phyloP scores from a whole-genome alignment of 2,329 filamentous ascomycete species.

The Diaporthe citrichinensis region DNA sequence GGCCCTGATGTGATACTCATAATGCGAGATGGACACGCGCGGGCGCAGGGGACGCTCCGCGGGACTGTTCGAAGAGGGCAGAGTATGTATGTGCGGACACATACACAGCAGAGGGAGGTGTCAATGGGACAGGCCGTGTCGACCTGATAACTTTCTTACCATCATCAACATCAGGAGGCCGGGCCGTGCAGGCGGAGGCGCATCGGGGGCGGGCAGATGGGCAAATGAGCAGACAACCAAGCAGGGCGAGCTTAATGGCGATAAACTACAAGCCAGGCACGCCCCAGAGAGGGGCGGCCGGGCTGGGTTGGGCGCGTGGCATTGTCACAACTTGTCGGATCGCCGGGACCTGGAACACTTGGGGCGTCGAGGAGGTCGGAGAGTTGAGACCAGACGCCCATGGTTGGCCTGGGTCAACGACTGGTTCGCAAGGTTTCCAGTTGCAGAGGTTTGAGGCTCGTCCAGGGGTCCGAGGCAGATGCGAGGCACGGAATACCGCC shows the following conservation, averaged over 20 bases:
- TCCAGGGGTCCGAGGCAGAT: conserved; percentile 28
- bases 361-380: conserved; percentile 38
- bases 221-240: background rate
- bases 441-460: conserved; percentile 16
- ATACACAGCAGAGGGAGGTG: background rate
- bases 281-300: background rate
- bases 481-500: background rate
- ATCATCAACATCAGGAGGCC: background rate
- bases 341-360: conserved; percentile 40
- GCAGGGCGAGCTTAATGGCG: conserved; percentile 34
- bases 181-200: background rate
- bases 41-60: background rate
- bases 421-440: conserved; percentile 25
- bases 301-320: conserved; percentile 5
- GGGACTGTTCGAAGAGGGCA: background rate
- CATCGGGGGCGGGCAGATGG: background rate
- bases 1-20: conserved; percentile 14
- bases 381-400: conserved; percentile 36
- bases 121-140: background rate
- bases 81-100: background rate
- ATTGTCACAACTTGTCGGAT: conserved; percentile 39
- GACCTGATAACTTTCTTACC: background rate
- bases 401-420: background rate
- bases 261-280: conserved; percentile 34
- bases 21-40: conserved; percentile 11